Percentiles rank a stretch among this genome's conserved stretches.
phyloP scores from a whole-genome alignment of 2,329 filamentous ascomycete genomes.

The Aspergillus hortae region DNA sequence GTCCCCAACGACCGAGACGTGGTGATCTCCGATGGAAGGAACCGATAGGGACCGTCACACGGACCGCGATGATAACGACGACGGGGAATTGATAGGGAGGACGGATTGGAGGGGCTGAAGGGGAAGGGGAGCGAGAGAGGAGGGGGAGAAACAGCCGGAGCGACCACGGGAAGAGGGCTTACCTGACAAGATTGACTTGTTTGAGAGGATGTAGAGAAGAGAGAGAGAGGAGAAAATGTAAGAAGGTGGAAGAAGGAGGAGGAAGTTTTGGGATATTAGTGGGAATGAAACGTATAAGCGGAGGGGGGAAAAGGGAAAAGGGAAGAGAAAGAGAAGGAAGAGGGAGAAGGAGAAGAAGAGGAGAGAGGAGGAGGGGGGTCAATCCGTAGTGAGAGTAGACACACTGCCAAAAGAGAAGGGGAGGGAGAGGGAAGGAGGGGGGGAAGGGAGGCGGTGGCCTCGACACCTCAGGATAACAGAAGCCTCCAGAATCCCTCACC shows the following conservation, averaged over 20 bases:
- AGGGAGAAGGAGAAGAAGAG: constrained; percentile 20
- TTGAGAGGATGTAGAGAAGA: constrained; percentile 8
- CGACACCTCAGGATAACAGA: not conserved
- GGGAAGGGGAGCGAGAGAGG: constrained; percentile 2
- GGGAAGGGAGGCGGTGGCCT: not conserved
- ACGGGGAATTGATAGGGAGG: constrained; percentile 3
- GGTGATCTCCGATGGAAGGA: not conserved
- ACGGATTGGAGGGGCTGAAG: not conserved
- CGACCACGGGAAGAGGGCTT: constrained; percentile 18
- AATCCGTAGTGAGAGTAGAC: not conserved
- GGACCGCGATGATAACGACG: constrained; percentile 4
- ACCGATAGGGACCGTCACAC: not conserved
- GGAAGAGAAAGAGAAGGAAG: constrained; percentile 13
- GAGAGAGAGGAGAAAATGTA: constrained; percentile 12
- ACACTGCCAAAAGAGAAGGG: constrained; percentile 9
- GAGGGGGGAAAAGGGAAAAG: constrained; percentile 3
- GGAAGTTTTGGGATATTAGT: constrained; percentile 11
- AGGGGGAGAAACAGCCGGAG: constrained; percentile 9
- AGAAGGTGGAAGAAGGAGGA: constrained; percentile 13
- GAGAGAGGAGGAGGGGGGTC: constrained; percentile 18
- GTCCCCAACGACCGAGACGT: not conserved
- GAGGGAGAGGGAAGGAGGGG: not conserved
- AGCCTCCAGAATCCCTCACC: not conserved
- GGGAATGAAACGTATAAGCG: constrained; percentile 10
- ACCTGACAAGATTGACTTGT: constrained; percentile 19